These are phyloP conservation scores for Flaveria floridana DNA, from an alignment of 140 eudicot genomes.

Conservation along the genomic window DNA sequence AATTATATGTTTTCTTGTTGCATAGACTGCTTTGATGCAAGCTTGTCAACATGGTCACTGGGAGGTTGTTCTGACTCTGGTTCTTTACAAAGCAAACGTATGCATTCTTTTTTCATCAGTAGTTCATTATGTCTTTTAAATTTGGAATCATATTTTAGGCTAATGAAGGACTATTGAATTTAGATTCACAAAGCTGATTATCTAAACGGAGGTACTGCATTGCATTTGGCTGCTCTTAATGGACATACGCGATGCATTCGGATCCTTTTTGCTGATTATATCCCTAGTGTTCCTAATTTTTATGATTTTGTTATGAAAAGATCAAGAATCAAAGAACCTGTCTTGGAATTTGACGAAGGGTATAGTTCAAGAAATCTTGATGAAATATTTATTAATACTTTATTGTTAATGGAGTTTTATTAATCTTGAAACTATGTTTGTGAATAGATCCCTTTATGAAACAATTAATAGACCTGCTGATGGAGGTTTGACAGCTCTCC, in stretches of 20 bases:
- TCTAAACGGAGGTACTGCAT: conserved; percentile 65
- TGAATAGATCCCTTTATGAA: conserved; percentile 59
- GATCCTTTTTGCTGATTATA: conserved; percentile 41
- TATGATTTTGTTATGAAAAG: conserved; percentile 44
- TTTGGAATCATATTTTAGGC: conserved; percentile 5
- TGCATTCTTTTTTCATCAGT: not conserved
- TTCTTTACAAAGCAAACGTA: conserved; percentile 37
- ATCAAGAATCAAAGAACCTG: conserved; percentile 46
- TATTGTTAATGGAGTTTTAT: conserved; percentile 4
- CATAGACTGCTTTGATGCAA: conserved; percentile 98
- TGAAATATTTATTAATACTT: not conserved
- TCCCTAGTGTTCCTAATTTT: conserved; percentile 40
- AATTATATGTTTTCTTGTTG: conserved; percentile 10
- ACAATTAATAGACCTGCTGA: conserved; percentile 71
- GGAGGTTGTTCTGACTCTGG: conserved; percentile 63
- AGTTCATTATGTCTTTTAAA: not conserved
- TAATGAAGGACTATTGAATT: conserved; percentile 22
- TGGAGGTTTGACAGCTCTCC: conserved; percentile 97
- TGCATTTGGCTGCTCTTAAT: conserved; percentile 41
- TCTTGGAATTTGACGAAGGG: conserved; percentile 58
- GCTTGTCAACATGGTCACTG: conserved; percentile 98
- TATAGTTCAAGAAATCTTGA: conserved; percentile 23
- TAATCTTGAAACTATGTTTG: conserved; percentile 4
- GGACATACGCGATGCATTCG: conserved; percentile 43
- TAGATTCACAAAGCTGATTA: conserved; percentile 88